These are phyloP conservation scores for Coleophoma crateriformis DNA, from an alignment of 2,329 filamentous ascomycete genomes.

Conservation along the genomic window DNA sequence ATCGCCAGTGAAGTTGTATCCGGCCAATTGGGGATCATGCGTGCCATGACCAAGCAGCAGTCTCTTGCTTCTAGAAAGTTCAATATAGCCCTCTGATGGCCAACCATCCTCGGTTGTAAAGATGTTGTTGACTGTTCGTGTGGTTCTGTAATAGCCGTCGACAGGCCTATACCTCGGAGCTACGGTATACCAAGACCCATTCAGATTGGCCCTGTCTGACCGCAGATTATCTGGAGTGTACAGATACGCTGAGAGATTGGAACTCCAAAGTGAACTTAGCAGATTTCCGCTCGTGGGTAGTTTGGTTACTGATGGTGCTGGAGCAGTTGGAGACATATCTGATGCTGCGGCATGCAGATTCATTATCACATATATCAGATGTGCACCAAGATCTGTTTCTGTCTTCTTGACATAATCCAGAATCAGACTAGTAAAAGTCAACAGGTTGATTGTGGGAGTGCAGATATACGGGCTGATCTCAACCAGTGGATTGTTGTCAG, in stretches of 20 bases:
- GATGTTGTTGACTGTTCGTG: slow-evolving; percentile 22
- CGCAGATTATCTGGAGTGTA: slow-evolving; percentile 47
- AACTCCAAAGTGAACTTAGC: slow-evolving; percentile 40
- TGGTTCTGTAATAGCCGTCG: slow-evolving; percentile 43
- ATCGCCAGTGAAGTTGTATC: slow-evolving; percentile 50
- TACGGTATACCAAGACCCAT: slow-evolving; percentile 49
- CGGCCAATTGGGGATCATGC: slow-evolving; percentile 49
- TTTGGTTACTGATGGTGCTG: slow-evolving; percentile 30
- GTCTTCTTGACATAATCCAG: slow-evolving; percentile 47
- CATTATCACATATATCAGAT: slow-evolving; percentile 45
- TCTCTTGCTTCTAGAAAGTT: slow-evolving; percentile 46
- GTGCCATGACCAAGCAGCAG: slow-evolving; percentile 49
- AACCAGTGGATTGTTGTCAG: slow-evolving; percentile 27
- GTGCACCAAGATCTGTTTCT: slow-evolving; percentile 47
- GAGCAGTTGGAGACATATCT: slow-evolving; percentile 34
- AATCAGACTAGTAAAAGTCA: slow-evolving; percentile 42
- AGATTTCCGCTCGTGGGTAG: slow-evolving; percentile 38
- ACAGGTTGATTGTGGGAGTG: slow-evolving; percentile 43
- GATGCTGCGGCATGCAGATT: slow-evolving; percentile 54
- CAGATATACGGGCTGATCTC: slow-evolving; percentile 50
- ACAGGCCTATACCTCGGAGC: slow-evolving; percentile 36
- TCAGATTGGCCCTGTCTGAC: slow-evolving; percentile 48
- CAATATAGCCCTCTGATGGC: slow-evolving; percentile 55
- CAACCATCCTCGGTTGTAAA: slow-evolving; percentile 52
- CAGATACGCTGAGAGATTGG: slow-evolving; percentile 41